Evolutionary conservation across 805 yeast species (phyloP).

Genomic region (Candida succiphila): DNA sequence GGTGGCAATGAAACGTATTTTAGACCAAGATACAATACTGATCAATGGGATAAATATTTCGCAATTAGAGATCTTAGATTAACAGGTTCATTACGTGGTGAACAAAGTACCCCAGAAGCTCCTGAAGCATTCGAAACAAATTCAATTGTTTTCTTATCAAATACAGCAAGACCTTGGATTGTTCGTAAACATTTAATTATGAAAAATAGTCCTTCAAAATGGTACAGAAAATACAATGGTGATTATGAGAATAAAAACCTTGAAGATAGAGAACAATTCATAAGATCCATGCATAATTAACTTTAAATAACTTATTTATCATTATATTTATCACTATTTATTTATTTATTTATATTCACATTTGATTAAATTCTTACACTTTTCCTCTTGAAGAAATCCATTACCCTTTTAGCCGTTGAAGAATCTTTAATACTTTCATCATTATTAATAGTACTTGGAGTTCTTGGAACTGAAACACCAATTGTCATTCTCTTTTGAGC

Average conservation of each 20-base stretch:
- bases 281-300: constrained; percentile 24
- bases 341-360: neutral
- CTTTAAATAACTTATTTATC: neutral
- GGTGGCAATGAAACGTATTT: constrained; percentile 24
- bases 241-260: constrained; percentile 22
- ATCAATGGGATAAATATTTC: constrained; percentile 43
- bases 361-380: constrained; percentile 25
- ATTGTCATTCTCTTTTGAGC: constrained; percentile 23
- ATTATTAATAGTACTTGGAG: constrained; percentile 17
- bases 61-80: constrained; percentile 70
- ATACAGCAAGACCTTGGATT: constrained; percentile 25
- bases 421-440: constrained; percentile 34
- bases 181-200: constrained; percentile 27
- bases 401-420: constrained; percentile 68
- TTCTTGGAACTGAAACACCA: constrained; percentile 6
- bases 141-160: constrained; percentile 29
- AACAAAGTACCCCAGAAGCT: constrained; percentile 54
- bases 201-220: constrained; percentile 28
- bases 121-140: constrained; percentile 73
- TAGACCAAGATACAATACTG: constrained; percentile 43
- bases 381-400: constrained; percentile 72
- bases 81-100: constrained; percentile 69
- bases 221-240: constrained; percentile 24
- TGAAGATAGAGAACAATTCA: constrained; percentile 24
- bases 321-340: too few species aligned